phyloP scores from a whole-genome alignment of 1,139 yeast genomes.

The Protomyces inundatus region DNA sequence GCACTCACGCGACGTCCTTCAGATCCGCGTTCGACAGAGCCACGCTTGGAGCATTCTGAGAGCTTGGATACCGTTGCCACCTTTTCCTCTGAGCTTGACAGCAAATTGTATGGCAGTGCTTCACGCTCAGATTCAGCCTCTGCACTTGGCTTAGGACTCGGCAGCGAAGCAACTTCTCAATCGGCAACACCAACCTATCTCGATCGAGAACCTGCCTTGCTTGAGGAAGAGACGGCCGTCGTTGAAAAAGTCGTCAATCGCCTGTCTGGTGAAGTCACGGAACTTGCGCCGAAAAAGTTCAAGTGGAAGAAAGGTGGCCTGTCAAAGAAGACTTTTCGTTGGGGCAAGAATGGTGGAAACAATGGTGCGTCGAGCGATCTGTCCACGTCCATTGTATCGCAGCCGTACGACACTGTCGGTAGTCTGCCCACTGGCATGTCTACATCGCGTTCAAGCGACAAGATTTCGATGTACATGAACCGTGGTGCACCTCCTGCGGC shows the following conservation, averaged over 20 bases:
- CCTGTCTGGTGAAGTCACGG: conserved; percentile 9
- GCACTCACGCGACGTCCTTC: not conserved
- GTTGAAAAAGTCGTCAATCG: conserved; percentile 12
- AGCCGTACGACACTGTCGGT: not conserved
- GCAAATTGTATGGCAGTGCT: not conserved
- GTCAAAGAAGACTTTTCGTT: conserved; percentile 17
- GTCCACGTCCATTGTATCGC: not conserved
- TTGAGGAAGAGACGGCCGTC: conserved; percentile 14
- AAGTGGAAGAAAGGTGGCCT: conserved; percentile 27
- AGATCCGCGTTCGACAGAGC: too few species aligned
- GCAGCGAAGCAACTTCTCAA: not conserved
- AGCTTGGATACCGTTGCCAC: not conserved
- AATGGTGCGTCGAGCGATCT: not conserved
- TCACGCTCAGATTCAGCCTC: not conserved
- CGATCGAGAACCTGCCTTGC: not conserved
- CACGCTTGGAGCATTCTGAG: not conserved
- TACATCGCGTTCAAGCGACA: conserved; percentile 8
- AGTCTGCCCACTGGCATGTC: not conserved
- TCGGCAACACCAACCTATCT: not conserved
- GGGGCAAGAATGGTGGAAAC: conserved; percentile 3
- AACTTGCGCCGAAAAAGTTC: conserved; percentile 22
- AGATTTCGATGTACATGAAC: not conserved
- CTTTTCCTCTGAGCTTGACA: not conserved
- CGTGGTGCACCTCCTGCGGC: not conserved
- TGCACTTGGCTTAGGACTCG: not conserved